These are phyloP conservation scores for Trichoderma reesei DNA, from an alignment of 495 filamentous ascomycete genomes.

Conservation along the genomic window DNA sequence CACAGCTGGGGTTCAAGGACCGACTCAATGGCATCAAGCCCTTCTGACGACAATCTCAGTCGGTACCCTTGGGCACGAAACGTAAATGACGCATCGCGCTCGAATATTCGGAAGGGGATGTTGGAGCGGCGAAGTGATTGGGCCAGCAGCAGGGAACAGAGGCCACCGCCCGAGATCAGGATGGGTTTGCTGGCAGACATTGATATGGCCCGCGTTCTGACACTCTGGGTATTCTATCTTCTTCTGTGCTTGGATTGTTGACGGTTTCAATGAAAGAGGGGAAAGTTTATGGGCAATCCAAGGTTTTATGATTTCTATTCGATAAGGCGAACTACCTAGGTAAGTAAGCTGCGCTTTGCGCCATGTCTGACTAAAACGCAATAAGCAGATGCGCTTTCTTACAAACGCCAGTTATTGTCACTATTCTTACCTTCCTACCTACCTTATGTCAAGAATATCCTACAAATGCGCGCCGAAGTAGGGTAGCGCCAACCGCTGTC, in stretches of 20 bases:
- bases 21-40: conserved; percentile 42
- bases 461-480: too few relatives aligned
- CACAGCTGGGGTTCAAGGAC: conserved; percentile 36
- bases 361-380: neutral
- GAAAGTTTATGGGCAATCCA: too few relatives aligned
- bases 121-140: conserved; percentile 34
- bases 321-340: neutral
- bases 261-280: too few relatives aligned
- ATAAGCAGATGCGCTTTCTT: neutral
- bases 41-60: conserved; percentile 40
- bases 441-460: too few relatives aligned
- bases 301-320: too few relatives aligned
- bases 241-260: too few relatives aligned
- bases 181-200: conserved; percentile 30
- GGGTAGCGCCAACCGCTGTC: too few relatives aligned
- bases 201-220: too few relatives aligned
- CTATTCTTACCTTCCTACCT: too few relatives aligned
- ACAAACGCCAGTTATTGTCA: neutral
- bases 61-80: conserved; percentile 47
- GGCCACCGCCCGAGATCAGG: conserved; percentile 44
- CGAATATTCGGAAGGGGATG: conserved; percentile 44
- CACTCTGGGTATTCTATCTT: too few relatives aligned
- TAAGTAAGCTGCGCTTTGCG: neutral
- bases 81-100: conserved; percentile 37
- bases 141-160: conserved; percentile 41